Percentiles rank a stretch among this genome's conserved stretches.
phyloP scores from a whole-genome alignment of 1,284 basidiomycete genomes.

The Singerocomus inundabilis region DNA sequence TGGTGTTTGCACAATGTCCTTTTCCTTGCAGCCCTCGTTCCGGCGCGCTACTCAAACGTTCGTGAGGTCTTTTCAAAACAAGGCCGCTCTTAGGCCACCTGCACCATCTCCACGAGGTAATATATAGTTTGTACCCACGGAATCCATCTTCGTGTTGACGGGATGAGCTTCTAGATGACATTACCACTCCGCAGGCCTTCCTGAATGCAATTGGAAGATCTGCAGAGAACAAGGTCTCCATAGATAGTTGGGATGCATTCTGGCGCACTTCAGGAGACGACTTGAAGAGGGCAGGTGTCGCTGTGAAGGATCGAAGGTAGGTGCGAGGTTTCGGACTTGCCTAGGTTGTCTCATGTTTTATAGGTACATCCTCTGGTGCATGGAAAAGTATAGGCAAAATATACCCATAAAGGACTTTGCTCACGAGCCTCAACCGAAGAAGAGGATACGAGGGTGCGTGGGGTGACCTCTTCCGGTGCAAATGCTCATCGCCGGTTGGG shows the following conservation, averaged over 20 bases:
- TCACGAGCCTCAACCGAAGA: conserved; percentile 62
- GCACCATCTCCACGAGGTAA: conserved; percentile 25
- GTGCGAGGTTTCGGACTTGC: conserved; percentile 2
- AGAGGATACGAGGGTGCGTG: conserved; percentile 73
- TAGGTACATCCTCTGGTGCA: conserved; percentile 80
- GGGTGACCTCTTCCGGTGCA: neutral
- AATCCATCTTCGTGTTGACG: conserved; percentile 9
- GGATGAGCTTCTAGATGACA: conserved; percentile 34
- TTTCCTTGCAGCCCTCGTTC: conserved; percentile 21
- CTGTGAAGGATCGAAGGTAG: conserved; percentile 65
- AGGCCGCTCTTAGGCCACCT: conserved; percentile 34
- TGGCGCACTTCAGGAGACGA: conserved; percentile 59
- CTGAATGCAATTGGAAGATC: conserved; percentile 70
- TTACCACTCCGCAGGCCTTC: conserved; percentile 58
- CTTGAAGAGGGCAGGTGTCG: conserved; percentile 64
- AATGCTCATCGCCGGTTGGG: conserved; percentile 1
- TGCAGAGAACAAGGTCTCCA: conserved; percentile 59
- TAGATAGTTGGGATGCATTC: conserved; percentile 62
- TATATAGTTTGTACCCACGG: neutral
- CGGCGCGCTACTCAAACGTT: conserved; percentile 19
- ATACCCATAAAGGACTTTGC: conserved; percentile 57
- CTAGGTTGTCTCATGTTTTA: conserved; percentile 4
- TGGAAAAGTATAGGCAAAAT: conserved; percentile 72
- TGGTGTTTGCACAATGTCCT: conserved; percentile 17
- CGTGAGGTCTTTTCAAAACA: conserved; percentile 42